Conservation (phyloP, 1,284 basidiomycete genomes). For the Cryptococcus sp. region DNA sequence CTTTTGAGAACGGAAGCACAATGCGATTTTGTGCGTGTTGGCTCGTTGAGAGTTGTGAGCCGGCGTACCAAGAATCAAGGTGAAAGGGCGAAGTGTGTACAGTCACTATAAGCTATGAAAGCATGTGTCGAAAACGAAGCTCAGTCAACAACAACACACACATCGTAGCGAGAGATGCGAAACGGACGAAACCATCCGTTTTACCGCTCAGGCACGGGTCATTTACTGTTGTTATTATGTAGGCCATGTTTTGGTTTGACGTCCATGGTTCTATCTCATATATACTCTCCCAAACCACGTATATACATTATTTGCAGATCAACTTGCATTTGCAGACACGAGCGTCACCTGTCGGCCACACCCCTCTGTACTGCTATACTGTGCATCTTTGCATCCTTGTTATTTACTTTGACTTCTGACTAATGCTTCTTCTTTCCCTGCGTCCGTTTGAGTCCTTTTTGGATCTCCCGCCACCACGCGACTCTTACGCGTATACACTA, state of each 20-base stretch:
- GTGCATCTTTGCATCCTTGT: too few relatives aligned
- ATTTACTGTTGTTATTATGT: background rate
- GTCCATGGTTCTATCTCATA: slow-evolving; percentile 3
- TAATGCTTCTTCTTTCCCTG: background rate
- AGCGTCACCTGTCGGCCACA: too few relatives aligned
- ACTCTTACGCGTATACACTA: background rate
- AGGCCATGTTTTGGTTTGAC: background rate
- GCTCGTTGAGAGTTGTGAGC: too few relatives aligned
- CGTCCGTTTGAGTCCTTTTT: background rate
- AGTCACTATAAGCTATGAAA: too few relatives aligned
- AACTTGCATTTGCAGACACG: background rate
- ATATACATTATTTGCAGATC: background rate
- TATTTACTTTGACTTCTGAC: too few relatives aligned
- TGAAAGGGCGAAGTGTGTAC: too few relatives aligned
- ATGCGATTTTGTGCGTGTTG: too few relatives aligned
- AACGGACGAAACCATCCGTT: background rate
- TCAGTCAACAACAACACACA: too few relatives aligned
- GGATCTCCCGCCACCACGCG: background rate
- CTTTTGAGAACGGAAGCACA: too few relatives aligned
- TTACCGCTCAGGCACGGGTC: background rate
- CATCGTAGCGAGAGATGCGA: background rate
- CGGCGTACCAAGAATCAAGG: too few relatives aligned
- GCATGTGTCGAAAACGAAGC: too few relatives aligned
- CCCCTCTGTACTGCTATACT: too few relatives aligned
- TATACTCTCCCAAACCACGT: background rate